phyloP scores from a whole-genome alignment of 2,329 filamentous ascomycete genomes.

The Hyphodiscus sp. region DNA sequence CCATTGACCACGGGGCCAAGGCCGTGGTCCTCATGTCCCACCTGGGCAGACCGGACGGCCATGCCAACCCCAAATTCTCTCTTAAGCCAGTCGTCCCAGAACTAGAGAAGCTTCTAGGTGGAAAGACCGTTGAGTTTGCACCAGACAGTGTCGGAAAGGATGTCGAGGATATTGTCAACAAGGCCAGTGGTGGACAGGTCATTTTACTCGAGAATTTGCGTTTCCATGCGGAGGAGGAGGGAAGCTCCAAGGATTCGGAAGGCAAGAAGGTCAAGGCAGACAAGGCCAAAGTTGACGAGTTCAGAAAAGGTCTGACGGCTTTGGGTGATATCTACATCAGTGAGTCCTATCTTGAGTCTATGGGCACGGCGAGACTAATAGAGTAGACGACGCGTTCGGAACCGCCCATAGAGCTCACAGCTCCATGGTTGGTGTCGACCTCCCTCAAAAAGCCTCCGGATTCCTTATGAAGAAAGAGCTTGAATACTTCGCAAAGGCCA shows the following conservation, averaged over 20 bases:
- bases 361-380: constrained; percentile 11
- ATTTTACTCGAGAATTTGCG: constrained; percentile 95
- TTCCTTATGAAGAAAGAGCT: constrained; percentile 99
- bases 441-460: constrained; percentile 93
- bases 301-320: constrained; percentile 90
- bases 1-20: constrained; percentile 84
- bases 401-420: constrained; percentile 98
- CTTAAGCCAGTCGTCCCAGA: constrained; percentile 86
- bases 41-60: constrained; percentile 89
- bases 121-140: constrained; percentile 78
- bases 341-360: constrained; percentile 41
- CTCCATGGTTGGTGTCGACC: constrained; percentile 95
- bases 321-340: constrained; percentile 96
- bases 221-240: constrained; percentile 98
- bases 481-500: constrained; percentile 96
- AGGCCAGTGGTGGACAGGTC: constrained; percentile 72
- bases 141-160: constrained; percentile 85
- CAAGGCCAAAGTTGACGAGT: constrained; percentile 84
- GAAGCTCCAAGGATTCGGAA: constrained; percentile 84
- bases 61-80: constrained; percentile 87
- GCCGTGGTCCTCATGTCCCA: constrained; percentile 97
- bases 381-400: constrained; percentile 88
- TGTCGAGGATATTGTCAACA: constrained; percentile 83
- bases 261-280: constrained; percentile 99
- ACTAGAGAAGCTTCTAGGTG: constrained; percentile 78